Evolutionary conservation across 2,329 filamentous ascomycete genomes (phyloP), one percentile per base, ranked within the genome.

Genomic region (Calonectria henricotiae): DNA sequence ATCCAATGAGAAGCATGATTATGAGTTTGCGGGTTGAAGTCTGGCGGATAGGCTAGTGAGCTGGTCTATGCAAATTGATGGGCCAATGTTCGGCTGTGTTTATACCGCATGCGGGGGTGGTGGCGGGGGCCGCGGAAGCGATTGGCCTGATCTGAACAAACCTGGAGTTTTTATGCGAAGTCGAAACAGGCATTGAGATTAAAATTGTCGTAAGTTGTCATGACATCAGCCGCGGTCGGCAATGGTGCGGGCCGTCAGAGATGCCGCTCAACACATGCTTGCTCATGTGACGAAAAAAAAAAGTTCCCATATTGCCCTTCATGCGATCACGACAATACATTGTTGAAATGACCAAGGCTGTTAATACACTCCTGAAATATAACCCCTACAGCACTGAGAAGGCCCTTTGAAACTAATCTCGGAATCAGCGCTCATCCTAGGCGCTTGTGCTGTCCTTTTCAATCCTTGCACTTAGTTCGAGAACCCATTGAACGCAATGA

Each of bases 1-100:
- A 90, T 68, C 96, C 96, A 77, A 99, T 95, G 79, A 99, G 91
- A 60, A 98, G 90, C 96, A 98, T 98, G 43, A n/a, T 37, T 51
- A 20, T 61, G 35, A 35, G 44, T 47, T 46, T n/a, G 27, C 37
- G 51, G 12, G 32, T 39, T 39, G 51, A 58, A 11, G 43, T 46
- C 43, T 25, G 51, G 23, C 32, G 20, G 23, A 58, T 27, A 39
- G 32, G 51, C 51, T 58, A 58, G 51, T 27, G 32, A 17, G 46
- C 15, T 17, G 46, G n/a, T 39, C 20, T 27, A 39, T 20, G 51
- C 20, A 32, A 37, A 20, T 25, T 25, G 15, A 46, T 46, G 43
- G 43, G 43, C 43, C 43, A 23, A 46, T 46, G 43, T 46, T 46
- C 20, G 43, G n/a, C n/a, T 13, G 35, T 5, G 35, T 20, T 46